Evolutionary conservation across 371 early-diverging fungal genomes (phyloP), one percentile per base, ranked within the genome.

Genomic region (Fennellomyces sp.): DNA sequence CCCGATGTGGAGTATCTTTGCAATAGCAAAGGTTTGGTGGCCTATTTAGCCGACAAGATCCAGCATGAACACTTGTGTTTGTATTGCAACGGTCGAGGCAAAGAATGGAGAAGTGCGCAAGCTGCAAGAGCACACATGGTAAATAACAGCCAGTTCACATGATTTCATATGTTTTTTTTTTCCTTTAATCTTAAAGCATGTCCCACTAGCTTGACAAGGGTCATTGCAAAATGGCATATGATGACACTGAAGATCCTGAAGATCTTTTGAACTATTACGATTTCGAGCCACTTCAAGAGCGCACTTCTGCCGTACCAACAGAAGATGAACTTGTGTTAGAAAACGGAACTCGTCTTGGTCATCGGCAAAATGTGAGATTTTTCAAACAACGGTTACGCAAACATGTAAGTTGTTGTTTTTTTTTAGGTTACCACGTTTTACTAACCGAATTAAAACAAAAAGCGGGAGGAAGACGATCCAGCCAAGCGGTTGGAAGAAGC

Each of bases 101-200:
- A 91, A 45, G 86, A 88, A 53, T 81, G 91, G 73, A 88, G 91
- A 66, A 87, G 88, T 28, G 64, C 92, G 50, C 93, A 95, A 58
- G 95, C 96, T 35, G 97, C 95, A 19, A 81, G 97, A 54, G 86
- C 83, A 38, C 99, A 99, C 64, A 99, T 99, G 99, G 86, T 90
- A 66, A 48, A 65, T 58, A 28, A 52, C 25, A 31, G 30, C 21
- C 0, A 41, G 12, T 31, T 29, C n/a, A n/a, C n/a, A n/a, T n/a
- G n/a, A n/a, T n/a, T n/a, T n/a, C n/a, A n/a, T n/a, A n/a, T n/a
- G n/a, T n/a, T n/a, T n/a, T n/a, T 56, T 39, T 30, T 25, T 13
- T 15, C 21, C 5, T 19, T 30, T 23, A 23, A 27, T 26, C 25
- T 10, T 36, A n/a, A 36, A 11, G 38, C 10, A 36, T n/a, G n/a